Evolutionary conservation across 2,329 filamentous ascomycete genomes (phyloP).

Genomic region (Trichophyton mentagrophytes): DNA sequence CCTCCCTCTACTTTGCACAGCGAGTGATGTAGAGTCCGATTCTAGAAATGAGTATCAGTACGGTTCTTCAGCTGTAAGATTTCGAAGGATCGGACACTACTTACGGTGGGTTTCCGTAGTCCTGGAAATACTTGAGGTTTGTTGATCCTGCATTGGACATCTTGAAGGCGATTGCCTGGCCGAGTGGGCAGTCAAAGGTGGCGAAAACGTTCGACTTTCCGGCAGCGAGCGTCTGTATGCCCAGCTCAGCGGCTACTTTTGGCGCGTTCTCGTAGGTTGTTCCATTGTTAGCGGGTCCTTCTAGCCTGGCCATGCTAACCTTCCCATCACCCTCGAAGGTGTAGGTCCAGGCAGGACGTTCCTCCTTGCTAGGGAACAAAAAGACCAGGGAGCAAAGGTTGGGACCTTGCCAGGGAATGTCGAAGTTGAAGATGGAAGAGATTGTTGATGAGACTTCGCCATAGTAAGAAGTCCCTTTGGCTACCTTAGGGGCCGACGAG

Average conservation of each 20-base stretch:
- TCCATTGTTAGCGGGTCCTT: slow-evolving; percentile 30
- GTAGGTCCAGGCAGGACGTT: slow-evolving; percentile 49
- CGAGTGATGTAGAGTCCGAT: slow-evolving; percentile 32
- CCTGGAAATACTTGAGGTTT: slow-evolving; percentile 49
- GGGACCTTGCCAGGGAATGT: slow-evolving; percentile 41
- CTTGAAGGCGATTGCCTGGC: slow-evolving; percentile 40
- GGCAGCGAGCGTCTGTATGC: slow-evolving; percentile 34
- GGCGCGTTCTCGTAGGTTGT: slow-evolving; percentile 47
- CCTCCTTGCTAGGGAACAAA: slow-evolving; percentile 45
- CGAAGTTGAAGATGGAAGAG: slow-evolving; percentile 57
- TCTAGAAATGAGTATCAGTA: slow-evolving; percentile 14
- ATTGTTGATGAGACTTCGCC: slow-evolving; percentile 42
- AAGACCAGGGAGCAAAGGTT: slow-evolving; percentile 50
- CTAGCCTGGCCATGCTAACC: slow-evolving; percentile 42
- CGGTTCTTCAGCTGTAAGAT: background rate
- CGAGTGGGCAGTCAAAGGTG: slow-evolving; percentile 44
- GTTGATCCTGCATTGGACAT: slow-evolving; percentile 41
- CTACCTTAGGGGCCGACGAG: slow-evolving; percentile 39
- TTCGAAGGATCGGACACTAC: slow-evolving; percentile 12
- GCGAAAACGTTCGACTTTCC: slow-evolving; percentile 44
- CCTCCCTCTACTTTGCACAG: slow-evolving; percentile 5
- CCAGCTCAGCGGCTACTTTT: slow-evolving; percentile 33
- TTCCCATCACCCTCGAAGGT: slow-evolving; percentile 42
- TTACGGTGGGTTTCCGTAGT: slow-evolving; percentile 44
- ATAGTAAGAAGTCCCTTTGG: slow-evolving; percentile 43